These are phyloP conservation scores for Xylariaceae sp. DNA, from an alignment of 2,329 filamentous ascomycete species.

Conservation along the genomic window DNA sequence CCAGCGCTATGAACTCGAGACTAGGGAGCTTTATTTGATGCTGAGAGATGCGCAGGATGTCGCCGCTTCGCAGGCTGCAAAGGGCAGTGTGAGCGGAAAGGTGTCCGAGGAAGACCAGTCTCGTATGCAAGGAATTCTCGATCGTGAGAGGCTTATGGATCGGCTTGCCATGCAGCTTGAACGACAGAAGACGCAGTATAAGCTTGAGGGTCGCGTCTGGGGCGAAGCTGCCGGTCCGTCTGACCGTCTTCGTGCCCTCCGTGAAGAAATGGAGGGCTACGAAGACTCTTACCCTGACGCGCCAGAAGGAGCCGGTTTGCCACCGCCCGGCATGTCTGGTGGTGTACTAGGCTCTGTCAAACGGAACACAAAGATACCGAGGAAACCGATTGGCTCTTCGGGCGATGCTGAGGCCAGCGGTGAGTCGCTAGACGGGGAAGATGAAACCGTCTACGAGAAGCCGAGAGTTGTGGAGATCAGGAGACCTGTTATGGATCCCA, in stretches of 20 bases:
- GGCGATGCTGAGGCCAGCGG: conserved; percentile 28
- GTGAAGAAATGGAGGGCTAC: conserved; percentile 86
- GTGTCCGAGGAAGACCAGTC: conserved; percentile 64
- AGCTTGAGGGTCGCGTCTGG: conserved; percentile 91
- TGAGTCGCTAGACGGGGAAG: conserved; percentile 44
- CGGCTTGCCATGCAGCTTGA: conserved; percentile 93
- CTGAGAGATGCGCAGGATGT: conserved; percentile 95
- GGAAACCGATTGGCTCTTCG: conserved; percentile 49
- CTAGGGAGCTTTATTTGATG: conserved; percentile 96
- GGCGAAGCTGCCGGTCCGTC: conserved; percentile 79
- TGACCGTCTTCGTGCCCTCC: conserved; percentile 84
- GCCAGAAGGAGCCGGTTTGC: conserved; percentile 49
- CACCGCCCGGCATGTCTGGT: conserved; percentile 64
- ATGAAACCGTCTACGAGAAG: conserved; percentile 70
- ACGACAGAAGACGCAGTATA: conserved; percentile 95
- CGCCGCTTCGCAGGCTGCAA: conserved; percentile 76
- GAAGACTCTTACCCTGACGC: conserved; percentile 29
- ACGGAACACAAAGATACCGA: conserved; percentile 55
- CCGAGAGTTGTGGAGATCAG: conserved; percentile 76
- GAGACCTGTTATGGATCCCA: conserved; percentile 64
- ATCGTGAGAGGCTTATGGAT: conserved; percentile 89
- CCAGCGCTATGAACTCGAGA: conserved; percentile 93
- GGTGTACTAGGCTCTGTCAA: conserved; percentile 72
- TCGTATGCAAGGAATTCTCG: conserved; percentile 87
- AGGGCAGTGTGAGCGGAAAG: conserved; percentile 50